Evolutionary conservation across 2,329 filamentous ascomycete genomes (phyloP), one percentile per base, ranked within the genome.

Genomic region (Neoscytalidium dimidiatum): DNA sequence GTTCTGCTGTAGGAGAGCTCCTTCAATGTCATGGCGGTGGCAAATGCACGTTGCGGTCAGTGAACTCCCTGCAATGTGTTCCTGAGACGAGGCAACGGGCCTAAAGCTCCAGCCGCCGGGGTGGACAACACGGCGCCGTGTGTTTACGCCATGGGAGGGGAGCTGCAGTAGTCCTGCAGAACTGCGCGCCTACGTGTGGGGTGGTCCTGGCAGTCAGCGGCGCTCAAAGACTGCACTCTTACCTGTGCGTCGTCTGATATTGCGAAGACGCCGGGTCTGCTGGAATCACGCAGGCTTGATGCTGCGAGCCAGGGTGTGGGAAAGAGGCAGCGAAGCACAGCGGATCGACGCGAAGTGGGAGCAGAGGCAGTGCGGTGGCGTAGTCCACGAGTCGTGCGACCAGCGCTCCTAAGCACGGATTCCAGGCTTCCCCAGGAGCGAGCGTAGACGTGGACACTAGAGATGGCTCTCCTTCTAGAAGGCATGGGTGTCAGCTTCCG

Each of bases 81-180:
- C 28, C 56, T 46, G 41, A 60, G 56, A 60, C 41, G 26, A 60
- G 56, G 56, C 56, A 48, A 46, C 56, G 26, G n/a, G 29, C 9
- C 26, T 26, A 13, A n/a, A 31, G 13, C 19, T 5, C 23, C n/a
- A 35, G n/a, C 17, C 6, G 49, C 49, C 23, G 49, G 49, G 49
- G 14, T n/a, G 8, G 9, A 19, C 13, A 14, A 5, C 6, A 19
- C 19, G 13, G 43, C 43, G 17, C 19, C 14, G 38, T 49, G 46
- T 7, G 28, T 9, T 3, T n/a, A 35, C 21, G 29, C 9, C 49
- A 29, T 29, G 4, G 46, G 17, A n/a, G 23, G 17, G 28, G 19
- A 13, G 19, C 33, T 41, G 53, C 53, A 46, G 38, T 13, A 44
- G 26, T 44, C 3, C 53, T 31, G 38, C 53, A 19, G 38, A 19